phyloP scores from a whole-genome alignment of 2,329 filamentous ascomycete species.

The Beauveria asiatica region DNA sequence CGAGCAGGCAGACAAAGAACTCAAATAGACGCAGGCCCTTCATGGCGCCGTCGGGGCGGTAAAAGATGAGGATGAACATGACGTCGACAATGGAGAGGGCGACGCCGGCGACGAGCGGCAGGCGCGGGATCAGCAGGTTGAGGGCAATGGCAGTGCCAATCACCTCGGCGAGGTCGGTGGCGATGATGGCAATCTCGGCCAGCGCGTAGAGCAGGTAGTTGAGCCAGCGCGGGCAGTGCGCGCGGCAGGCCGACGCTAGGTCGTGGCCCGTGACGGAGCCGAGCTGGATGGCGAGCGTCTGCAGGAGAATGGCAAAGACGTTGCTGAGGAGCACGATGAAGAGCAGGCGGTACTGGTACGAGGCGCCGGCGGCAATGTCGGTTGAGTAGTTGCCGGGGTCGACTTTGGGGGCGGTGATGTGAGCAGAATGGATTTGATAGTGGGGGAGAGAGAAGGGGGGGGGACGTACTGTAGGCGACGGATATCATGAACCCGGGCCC shows the following conservation, averaged over 20 bases:
- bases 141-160: slow-evolving; percentile 64
- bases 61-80: slow-evolving; percentile 59
- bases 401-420: slow-evolving; percentile 21
- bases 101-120: slow-evolving; percentile 60
- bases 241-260: slow-evolving; percentile 56
- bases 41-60: slow-evolving; percentile 51
- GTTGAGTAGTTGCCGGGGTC: slow-evolving; percentile 63
- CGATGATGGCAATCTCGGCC: slow-evolving; percentile 60
- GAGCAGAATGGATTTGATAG: neutral
- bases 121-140: slow-evolving; percentile 53
- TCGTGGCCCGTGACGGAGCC: slow-evolving; percentile 62
- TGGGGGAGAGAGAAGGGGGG: neutral
- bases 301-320: slow-evolving; percentile 61
- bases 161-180: slow-evolving; percentile 64
- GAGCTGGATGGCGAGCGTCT: slow-evolving; percentile 59
- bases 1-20: slow-evolving; percentile 52
- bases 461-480: slow-evolving; percentile 45
- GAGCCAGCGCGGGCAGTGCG: slow-evolving; percentile 57
- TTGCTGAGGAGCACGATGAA: slow-evolving; percentile 64
- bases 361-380: slow-evolving; percentile 58
- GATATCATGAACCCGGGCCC: slow-evolving; percentile 60
- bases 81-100: slow-evolving; percentile 62
- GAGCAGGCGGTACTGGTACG: slow-evolving; percentile 55
- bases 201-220: slow-evolving; percentile 53
- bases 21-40: slow-evolving; percentile 55